phyloP scores from a whole-genome alignment of 305 asterid species.

The Rubia peregrina region DNA sequence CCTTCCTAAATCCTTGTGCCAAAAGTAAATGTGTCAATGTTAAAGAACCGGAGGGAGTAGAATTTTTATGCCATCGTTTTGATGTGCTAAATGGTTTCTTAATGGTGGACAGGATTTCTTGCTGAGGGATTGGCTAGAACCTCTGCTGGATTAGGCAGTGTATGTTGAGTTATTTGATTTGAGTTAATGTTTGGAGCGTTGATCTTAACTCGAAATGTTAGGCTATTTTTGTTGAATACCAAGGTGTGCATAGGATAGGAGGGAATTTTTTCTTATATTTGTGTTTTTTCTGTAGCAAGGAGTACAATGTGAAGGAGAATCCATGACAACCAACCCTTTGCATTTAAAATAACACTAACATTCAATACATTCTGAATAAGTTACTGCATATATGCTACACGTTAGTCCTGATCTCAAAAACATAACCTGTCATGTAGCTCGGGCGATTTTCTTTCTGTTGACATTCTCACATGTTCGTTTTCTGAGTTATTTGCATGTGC shows the following conservation, averaged over 20 bases:
- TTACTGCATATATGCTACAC: background rate
- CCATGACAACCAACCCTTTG: background rate
- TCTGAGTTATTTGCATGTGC: conserved; percentile 9
- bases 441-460: background rate
- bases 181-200: background rate
- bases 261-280: background rate
- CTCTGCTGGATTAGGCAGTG: conserved; percentile 98
- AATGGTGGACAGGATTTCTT: conserved; percentile 67
- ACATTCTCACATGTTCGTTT: background rate
- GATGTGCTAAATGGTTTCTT: conserved; percentile 8
- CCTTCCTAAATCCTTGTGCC: too few species aligned
- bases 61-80: background rate
- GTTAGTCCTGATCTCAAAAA: background rate
- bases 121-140: conserved; percentile 95
- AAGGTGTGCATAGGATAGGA: background rate
- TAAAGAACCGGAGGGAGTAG: too few species aligned
- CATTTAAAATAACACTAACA: background rate
- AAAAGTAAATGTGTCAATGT: too few species aligned
- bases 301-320: background rate
- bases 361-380: background rate
- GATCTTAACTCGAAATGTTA: background rate
- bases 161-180: conserved; percentile 36
- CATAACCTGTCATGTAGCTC: background rate
- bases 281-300: background rate
- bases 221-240: background rate